Evolutionary conservation across 2,329 filamentous ascomycete species (phyloP).

Genomic region (Microdochium nivale): DNA sequence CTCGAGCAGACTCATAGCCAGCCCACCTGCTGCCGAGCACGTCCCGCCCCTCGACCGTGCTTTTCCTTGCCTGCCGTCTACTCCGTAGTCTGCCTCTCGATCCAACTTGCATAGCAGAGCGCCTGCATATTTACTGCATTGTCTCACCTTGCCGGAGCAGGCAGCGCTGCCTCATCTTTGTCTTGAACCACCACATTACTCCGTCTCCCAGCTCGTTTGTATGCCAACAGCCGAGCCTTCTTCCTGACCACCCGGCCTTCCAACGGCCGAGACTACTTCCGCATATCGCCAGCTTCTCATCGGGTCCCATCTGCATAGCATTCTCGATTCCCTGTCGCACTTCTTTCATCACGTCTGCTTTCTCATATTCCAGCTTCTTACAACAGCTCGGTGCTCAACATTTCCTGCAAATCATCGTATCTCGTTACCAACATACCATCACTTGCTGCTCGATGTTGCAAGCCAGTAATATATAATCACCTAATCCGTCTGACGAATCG

Average conservation of each 20-base stretch:
- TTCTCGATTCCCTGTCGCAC: background rate
- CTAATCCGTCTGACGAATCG: background rate
- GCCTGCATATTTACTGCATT: background rate
- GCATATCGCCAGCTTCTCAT: background rate
- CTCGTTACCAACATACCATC: background rate
- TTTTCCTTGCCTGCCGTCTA: background rate
- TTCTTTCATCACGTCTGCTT: background rate
- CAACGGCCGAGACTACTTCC: background rate
- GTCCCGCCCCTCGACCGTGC: background rate
- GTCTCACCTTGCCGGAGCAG: background rate
- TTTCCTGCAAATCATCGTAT: background rate
- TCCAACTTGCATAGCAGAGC: background rate
- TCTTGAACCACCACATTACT: background rate
- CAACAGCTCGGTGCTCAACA: background rate
- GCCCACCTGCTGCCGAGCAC: no score
- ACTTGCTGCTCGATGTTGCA: background rate
- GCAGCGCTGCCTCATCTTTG: background rate
- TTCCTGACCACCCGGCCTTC: background rate
- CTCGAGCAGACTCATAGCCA: background rate
- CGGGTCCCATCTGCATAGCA: background rate
- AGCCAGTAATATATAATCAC: background rate
- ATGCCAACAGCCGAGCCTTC: no score
- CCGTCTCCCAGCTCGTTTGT: no score
- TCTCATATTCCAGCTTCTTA: background rate
- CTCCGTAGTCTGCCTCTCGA: background rate